These are phyloP conservation scores for Termitomyces sp. DNA, from an alignment of 768 basidiomycete genomes.

Conservation along the genomic window DNA sequence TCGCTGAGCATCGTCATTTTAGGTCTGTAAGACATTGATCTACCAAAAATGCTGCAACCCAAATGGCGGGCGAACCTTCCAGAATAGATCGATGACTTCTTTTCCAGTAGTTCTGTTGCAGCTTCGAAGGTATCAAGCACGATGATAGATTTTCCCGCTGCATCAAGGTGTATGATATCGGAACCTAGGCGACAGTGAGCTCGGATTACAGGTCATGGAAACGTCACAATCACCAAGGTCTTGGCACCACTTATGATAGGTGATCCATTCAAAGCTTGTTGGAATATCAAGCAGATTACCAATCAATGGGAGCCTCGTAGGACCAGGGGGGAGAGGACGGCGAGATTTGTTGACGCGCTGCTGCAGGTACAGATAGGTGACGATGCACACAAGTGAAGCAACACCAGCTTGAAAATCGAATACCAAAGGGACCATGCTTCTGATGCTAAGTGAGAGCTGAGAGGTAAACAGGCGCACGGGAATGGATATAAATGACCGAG, in stretches of 20 bases:
- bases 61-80: background rate
- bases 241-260: slow-evolving; percentile 14
- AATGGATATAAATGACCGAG: background rate
- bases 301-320: background rate
- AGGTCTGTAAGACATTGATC: background rate
- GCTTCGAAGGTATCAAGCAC: background rate
- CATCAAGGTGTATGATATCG: background rate
- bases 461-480: background rate
- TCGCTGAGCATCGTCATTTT: background rate
- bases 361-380: slow-evolving; percentile 1
- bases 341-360: background rate
- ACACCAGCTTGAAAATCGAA: background rate
- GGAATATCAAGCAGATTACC: slow-evolving; percentile 13
- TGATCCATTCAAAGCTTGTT: slow-evolving; percentile 8
- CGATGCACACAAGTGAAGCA: background rate
- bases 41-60: background rate
- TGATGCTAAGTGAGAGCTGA: background rate
- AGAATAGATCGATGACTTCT: background rate
- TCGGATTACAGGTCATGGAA: background rate
- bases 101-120: background rate
- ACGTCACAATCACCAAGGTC: slow-evolving; percentile 16
- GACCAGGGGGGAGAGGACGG: slow-evolving; percentile 9
- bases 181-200: background rate
- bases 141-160: background rate
- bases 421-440: background rate